Percentiles rank a stretch among this genome's conserved stretches.
Conservation (phyloP, 441 rosid genomes). For the Populus trichocarpa region DNA sequence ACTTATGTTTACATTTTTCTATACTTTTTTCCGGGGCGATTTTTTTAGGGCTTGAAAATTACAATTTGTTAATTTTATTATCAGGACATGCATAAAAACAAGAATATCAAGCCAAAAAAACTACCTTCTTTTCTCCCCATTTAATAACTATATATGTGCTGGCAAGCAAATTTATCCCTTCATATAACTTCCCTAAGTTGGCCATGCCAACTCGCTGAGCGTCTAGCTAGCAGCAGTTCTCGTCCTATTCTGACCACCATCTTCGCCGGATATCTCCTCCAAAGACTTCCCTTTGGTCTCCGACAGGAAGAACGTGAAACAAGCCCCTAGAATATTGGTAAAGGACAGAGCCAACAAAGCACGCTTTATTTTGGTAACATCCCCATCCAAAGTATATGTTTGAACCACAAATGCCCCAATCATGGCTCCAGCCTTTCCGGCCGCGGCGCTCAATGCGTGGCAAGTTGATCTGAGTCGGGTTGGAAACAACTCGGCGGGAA, state of each 20-base stretch:
- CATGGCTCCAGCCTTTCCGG: conserved; percentile 52
- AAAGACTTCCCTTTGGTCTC: conserved; percentile 49
- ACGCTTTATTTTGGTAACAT: background rate
- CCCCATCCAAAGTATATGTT: conserved; percentile 20
- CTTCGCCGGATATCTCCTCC: conserved; percentile 57
- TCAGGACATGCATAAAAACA: too few species aligned
- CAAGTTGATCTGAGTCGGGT: conserved; percentile 50
- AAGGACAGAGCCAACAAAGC: conserved; percentile 40
- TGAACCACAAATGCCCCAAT: conserved; percentile 46
- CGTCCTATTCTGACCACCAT: conserved; percentile 16
- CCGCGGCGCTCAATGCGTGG: conserved; percentile 50
- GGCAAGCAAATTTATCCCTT: too few species aligned
- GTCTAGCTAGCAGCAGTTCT: background rate
- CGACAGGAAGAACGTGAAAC: conserved; percentile 38
- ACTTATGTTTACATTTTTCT: too few species aligned
- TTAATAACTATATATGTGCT: too few species aligned
- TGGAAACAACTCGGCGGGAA: conserved; percentile 53
- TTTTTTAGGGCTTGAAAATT: too few species aligned
- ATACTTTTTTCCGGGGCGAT: too few species aligned
- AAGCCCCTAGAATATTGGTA: conserved; percentile 46
- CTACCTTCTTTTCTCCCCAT: too few species aligned
- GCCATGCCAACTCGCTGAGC: background rate
- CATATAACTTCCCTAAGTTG: too few species aligned
- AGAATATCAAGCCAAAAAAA: too few species aligned
- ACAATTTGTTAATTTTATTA: too few species aligned